Evolutionary conservation across 257 asterid species (phyloP).

Genomic region (Capsicum chinense): DNA sequence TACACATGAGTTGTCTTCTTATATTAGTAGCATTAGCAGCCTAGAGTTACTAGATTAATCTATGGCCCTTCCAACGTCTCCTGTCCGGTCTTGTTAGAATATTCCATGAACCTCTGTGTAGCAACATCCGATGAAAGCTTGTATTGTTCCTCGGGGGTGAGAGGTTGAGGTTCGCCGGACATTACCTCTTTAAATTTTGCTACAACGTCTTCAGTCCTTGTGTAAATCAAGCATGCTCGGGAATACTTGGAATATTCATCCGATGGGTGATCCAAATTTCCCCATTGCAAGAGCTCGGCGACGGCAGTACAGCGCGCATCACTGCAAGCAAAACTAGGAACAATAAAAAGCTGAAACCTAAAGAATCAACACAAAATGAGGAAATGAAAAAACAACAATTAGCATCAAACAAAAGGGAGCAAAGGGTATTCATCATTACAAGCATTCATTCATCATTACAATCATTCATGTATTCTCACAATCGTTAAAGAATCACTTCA

Average conservation of each 20-base stretch:
- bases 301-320: slow-evolving; percentile 93
- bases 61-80: slow-evolving; percentile 39
- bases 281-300: slow-evolving; percentile 98
- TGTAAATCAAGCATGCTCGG: slow-evolving; percentile 84
- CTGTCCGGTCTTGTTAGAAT: slow-evolving; percentile 44
- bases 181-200: slow-evolving; percentile 80
- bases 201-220: slow-evolving; percentile 76
- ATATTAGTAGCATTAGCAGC: neutral
- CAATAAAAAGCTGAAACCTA: slow-evolving; percentile 18
- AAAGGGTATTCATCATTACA: neutral
- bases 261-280: slow-evolving; percentile 86
- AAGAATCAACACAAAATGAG: neutral
- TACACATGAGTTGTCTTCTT: neutral
- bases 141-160: slow-evolving; percentile 74
- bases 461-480: no score
- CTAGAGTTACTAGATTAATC: slow-evolving; percentile 22
- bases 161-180: slow-evolving; percentile 78
- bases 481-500: no score
- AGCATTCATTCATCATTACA: no score
- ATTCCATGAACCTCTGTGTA: slow-evolving; percentile 77
- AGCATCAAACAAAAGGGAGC: neutral
- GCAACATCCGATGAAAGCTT: slow-evolving; percentile 94
- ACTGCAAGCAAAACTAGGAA: slow-evolving; percentile 44
- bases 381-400: neutral
- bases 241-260: slow-evolving; percentile 83